Base-by-base conservation (phyloP, 2,329 filamentous ascomycete genomes). In the Tolypocladium inflatum region DNA sequence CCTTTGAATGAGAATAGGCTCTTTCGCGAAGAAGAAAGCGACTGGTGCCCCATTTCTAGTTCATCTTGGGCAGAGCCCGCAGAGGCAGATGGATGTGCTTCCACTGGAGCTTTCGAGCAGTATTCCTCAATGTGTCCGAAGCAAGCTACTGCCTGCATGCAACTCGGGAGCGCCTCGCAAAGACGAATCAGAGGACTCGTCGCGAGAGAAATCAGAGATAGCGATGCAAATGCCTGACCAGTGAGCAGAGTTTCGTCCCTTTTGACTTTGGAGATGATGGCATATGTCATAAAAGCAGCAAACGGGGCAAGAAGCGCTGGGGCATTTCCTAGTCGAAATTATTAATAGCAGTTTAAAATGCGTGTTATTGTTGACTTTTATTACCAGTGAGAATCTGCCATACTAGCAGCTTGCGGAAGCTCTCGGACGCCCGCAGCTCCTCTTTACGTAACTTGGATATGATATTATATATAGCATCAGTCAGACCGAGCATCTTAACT, bases 401-500 rank as follows among this genome's bases (percentile, higher is more conserved):
- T n/a, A 26, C 19, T n/a, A 55, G 38, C 33, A 48, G 33, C 37
- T 26, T 43, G 41, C 54, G 54, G 11, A 56, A 56, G 41, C 11
- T 21, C 23, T 55, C 53, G 17, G 53, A 42, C 15, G 38, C 37
- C 15, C 39, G 53, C 54, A 56, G 35, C 6, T 56, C 54, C 0
- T 43, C 54, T 21, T 30, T n/a, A 2, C 54, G 54, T 17, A 56
- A 30, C 9, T 30, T 15, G 3, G 41, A 23, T 1, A 11, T 39
- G 23, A 56, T 35, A 10, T 37, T 11, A 21, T 15, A 17, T 17
- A 56, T 11, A 13, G 19, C 17, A 8, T 56, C 54, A 6, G 41
- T 56, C 43, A 56, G 13, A 19, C 56, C 55, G 3, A 58, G 55
- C 53, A 57, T 50, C 37, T 60, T 55, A 42, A 57, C 55, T 1